Evolutionary conservation across 805 yeast species (phyloP), one percentile per base, ranked within the genome.

Genomic region (Candida insectalens): DNA sequence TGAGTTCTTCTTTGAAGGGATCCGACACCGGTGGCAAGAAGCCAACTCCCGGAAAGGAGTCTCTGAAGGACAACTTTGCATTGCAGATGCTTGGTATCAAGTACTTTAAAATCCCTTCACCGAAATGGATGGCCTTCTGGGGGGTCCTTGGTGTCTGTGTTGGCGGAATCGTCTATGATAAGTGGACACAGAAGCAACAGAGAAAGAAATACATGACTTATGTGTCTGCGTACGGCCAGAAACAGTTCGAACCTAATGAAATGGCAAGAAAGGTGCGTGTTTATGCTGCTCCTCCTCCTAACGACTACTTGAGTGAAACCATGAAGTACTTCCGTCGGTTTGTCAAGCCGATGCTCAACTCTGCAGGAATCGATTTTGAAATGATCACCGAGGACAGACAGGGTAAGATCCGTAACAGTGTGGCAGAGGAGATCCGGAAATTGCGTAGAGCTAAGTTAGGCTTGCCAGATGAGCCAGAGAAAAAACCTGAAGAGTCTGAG

Each of bases 281-380:
- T 2, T 88, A 78, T 53, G 70, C 88, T 36, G 94, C 95, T 0
- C 98, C 98, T n/a, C 96, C 97, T 6, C 97, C 98, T 15, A 83
- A 83, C 47, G 96, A 89, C 53, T 83, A 74, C 45, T 59, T 89
- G 32, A 92, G 78, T 27, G 79, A 76, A 36, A 74, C 89, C 8
- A 50, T 82, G 56, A 71, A 69, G 40, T 70, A 83, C 35, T 84
- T 88, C 65, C 71, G 84, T 43, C 73, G 77, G 34, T 87, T 72
- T 50, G 69, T 85, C 43, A 89, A 89, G 59, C 98, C 98, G 1
- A 67, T 88, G 3, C 60, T 89, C 44, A 83, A 80, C 43, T 69
- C 94, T 3, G 80, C 84, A 6, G 94, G 94, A 4, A 59, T 88
- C 17, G 96, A 89, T 56, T 87, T 69, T 49, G 92, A 84, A 36